A percentile compares a stretch with the other conserved stretches of the same genome.
phyloP scores from a whole-genome alignment of 768 basidiomycete species.

The Cystobasidium tubakii region DNA sequence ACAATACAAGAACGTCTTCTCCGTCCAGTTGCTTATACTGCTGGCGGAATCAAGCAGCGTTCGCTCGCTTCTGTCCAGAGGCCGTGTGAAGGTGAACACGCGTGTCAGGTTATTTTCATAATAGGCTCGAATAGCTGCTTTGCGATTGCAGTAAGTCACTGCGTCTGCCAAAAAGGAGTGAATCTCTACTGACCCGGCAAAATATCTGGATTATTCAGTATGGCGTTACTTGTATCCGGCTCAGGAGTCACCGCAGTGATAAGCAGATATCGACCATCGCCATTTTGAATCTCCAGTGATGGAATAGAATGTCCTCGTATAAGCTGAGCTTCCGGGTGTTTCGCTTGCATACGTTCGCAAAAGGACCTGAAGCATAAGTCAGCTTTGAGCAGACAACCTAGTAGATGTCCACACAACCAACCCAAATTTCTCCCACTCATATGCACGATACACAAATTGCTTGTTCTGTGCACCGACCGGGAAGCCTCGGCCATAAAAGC shows the following conservation, averaged over 20 bases:
- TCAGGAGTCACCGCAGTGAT: conserved; percentile 79
- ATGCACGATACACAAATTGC: conserved; percentile 86
- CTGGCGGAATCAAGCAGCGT: conserved; percentile 6
- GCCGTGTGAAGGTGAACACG: conserved; percentile 69
- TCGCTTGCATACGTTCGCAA: conserved; percentile 82
- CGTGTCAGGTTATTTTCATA: conserved; percentile 84
- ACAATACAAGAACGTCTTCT: conserved; percentile 60
- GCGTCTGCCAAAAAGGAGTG: neutral
- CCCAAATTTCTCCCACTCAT: conserved; percentile 88
- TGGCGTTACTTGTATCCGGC: conserved; percentile 63
- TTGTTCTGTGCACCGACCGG: conserved; percentile 77
- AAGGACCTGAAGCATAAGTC: conserved; percentile 50
- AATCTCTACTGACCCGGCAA: conserved; percentile 13
- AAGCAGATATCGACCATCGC: conserved; percentile 77
- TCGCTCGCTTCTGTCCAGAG: conserved; percentile 56
- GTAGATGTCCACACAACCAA: conserved; percentile 63
- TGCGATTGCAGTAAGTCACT: neutral
- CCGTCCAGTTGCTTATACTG: conserved; percentile 58
- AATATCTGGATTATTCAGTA: conserved; percentile 55
- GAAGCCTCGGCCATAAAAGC: conserved; percentile 79
- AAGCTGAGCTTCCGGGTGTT: conserved; percentile 76
- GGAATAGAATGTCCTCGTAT: conserved; percentile 70
- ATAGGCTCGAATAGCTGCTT: conserved; percentile 57
- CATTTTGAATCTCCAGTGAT: conserved; percentile 69
- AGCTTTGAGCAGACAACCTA: neutral